Evolutionary conservation across 2,329 filamentous ascomycete species (phyloP).

Genomic region (Hirsutella rhossiliensis): DNA sequence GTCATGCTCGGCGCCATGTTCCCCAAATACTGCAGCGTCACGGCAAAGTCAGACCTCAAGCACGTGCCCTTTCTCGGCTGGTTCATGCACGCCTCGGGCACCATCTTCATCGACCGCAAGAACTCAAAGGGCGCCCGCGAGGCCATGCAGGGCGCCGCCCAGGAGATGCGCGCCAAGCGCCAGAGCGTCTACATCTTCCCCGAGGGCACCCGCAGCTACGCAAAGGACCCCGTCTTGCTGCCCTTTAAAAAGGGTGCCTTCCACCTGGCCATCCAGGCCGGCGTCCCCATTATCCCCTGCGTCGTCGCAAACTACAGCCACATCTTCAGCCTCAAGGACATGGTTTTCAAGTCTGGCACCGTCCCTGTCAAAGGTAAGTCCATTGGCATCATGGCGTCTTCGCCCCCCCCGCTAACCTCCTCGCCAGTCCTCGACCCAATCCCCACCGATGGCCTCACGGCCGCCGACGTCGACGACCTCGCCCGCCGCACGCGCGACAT

Average conservation of each 20-base stretch:
- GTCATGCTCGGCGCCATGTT: slow-evolving; percentile 83
- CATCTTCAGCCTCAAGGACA: slow-evolving; percentile 50
- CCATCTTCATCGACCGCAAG: slow-evolving; percentile 89
- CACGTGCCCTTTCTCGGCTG: slow-evolving; percentile 77
- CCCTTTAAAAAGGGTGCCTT: slow-evolving; percentile 99
- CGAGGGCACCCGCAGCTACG: slow-evolving; percentile 88
- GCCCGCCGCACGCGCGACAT: slow-evolving; percentile 54
- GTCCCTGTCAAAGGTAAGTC: slow-evolving; percentile 64
- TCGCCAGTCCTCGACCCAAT: slow-evolving; percentile 65
- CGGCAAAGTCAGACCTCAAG: slow-evolving; percentile 77
- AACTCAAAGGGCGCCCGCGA: slow-evolving; percentile 73
- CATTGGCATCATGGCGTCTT: not conserved
- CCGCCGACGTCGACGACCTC: slow-evolving; percentile 68
- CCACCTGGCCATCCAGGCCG: slow-evolving; percentile 86
- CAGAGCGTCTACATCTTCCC: slow-evolving; percentile 82
- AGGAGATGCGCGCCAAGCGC: slow-evolving; percentile 59
- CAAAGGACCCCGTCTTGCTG: slow-evolving; percentile 65
- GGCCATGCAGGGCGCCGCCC: slow-evolving; percentile 73
- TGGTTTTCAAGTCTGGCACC: slow-evolving; percentile 53
- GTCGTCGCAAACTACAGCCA: slow-evolving; percentile 72
- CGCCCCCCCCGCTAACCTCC: not conserved
- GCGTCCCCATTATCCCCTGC: slow-evolving; percentile 83
- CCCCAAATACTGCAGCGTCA: slow-evolving; percentile 83
- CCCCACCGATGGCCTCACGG: slow-evolving; percentile 57
- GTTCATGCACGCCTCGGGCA: slow-evolving; percentile 83